phyloP scores from a whole-genome alignment of 805 yeast genomes.

The Starmera amethionina region DNA sequence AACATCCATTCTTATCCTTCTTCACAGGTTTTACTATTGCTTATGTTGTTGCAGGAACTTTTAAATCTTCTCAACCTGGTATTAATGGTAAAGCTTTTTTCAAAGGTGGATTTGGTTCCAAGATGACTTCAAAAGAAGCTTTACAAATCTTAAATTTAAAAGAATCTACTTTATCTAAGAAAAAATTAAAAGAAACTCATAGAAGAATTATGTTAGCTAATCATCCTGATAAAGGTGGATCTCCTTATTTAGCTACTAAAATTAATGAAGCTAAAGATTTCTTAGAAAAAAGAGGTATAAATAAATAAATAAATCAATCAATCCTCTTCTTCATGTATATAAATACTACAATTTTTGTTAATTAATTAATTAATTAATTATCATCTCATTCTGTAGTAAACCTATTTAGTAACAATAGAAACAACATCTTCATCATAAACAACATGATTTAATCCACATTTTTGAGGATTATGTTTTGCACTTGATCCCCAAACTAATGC shows the following conservation, averaged over 20 bases:
- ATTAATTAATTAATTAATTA: background rate
- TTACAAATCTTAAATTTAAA: slow-evolving; percentile 70
- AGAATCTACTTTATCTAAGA: slow-evolving; percentile 52
- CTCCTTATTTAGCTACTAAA: slow-evolving; percentile 81
- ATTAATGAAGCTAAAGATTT: slow-evolving; percentile 88
- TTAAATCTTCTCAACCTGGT: slow-evolving; percentile 33
- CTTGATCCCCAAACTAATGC: slow-evolving; percentile 96
- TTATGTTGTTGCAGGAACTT: slow-evolving; percentile 56
- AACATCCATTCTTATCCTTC: slow-evolving; percentile 70
- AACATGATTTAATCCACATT: slow-evolving; percentile 79
- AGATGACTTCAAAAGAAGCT: slow-evolving; percentile 86
- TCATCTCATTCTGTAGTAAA: too few relatives aligned
- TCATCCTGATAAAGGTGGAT: slow-evolving; percentile 94
- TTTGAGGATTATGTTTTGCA: slow-evolving; percentile 92
- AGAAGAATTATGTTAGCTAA: slow-evolving; percentile 78
- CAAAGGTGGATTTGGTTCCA: slow-evolving; percentile 88
- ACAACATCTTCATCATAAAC: slow-evolving; percentile 94
- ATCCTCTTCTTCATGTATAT: background rate
- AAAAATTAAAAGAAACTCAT: slow-evolving; percentile 68
- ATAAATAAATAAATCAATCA: too few relatives aligned
- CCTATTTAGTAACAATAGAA: slow-evolving; percentile 73
- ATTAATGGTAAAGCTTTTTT: slow-evolving; percentile 43
- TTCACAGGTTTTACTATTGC: slow-evolving; percentile 57
- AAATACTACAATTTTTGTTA: background rate
- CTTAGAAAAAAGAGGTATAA: slow-evolving; percentile 42